These are phyloP conservation scores for Ascosphaera aggregata DNA, from an alignment of 2,329 filamentous ascomycete species.

Conservation along the genomic window DNA sequence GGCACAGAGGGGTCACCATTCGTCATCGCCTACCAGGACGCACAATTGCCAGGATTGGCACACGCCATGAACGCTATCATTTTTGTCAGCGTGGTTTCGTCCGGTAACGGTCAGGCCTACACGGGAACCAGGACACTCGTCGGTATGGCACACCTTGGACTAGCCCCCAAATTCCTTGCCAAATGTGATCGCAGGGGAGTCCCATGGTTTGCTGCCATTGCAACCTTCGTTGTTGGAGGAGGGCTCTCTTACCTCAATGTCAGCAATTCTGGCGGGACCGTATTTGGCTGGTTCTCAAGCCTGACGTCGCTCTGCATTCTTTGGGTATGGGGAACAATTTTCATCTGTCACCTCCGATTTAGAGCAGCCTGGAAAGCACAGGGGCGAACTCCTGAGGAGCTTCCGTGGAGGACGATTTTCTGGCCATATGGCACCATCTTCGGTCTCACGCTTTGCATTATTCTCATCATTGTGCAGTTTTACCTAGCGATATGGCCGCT, in stretches of 20 bases:
- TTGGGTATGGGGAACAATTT: conserved; percentile 23
- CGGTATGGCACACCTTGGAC: conserved; percentile 38
- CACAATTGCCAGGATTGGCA: conserved; percentile 36
- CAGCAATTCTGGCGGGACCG: conserved; percentile 17
- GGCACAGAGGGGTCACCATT: conserved; percentile 34
- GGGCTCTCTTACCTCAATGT: conserved; percentile 21
- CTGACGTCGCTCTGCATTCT: conserved; percentile 19
- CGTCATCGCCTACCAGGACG: conserved; percentile 37
- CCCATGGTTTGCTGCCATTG: conserved; percentile 18
- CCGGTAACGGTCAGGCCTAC: conserved; percentile 40
- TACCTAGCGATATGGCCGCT: conserved; percentile 26
- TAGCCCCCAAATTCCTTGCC: conserved; percentile 24
- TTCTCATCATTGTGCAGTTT: conserved; percentile 25
- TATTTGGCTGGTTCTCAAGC: conserved; percentile 26
- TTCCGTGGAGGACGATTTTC: conserved; percentile 23
- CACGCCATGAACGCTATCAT: conserved; percentile 48
- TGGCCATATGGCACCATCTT: conserved; percentile 22
- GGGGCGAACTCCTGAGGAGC: conserved; percentile 14
- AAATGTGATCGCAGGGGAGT: conserved; percentile 38
- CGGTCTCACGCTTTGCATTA: conserved; percentile 21
- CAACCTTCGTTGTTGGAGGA: background rate
- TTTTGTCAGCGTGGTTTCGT: conserved; percentile 39
- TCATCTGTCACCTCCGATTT: conserved; percentile 21
- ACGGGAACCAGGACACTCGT: conserved; percentile 41
- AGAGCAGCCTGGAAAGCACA: conserved; percentile 19